Conservation (phyloP, 208 protist genomes). For the Leishmania lainsoni region DNA sequence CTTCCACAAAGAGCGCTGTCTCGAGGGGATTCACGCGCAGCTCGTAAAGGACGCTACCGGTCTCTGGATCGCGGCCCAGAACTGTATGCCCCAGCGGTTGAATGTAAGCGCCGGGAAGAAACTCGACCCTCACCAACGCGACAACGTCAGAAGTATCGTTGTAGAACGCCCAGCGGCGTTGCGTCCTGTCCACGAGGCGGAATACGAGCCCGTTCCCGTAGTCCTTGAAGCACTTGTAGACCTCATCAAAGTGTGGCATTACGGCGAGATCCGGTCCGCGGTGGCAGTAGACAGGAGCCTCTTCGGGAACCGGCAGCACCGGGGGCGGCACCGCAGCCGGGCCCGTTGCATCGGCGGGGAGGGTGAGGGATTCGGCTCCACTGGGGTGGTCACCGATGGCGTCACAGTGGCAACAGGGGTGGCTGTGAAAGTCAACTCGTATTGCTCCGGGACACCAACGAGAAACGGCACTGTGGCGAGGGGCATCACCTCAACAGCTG, state of each 20-base stretch:
- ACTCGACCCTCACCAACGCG: constrained; percentile 52
- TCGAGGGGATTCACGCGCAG: constrained; percentile 57
- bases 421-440: constrained; percentile 62
- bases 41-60: constrained; percentile 40
- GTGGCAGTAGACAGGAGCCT: constrained; percentile 42
- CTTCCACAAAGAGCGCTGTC: constrained; percentile 66
- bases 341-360: background rate
- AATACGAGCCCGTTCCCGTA: constrained; percentile 81
- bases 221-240: constrained; percentile 82
- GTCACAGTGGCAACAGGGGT: constrained; percentile 31
- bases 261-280: constrained; percentile 45
- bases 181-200: constrained; percentile 54
- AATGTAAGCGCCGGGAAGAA: constrained; percentile 37
- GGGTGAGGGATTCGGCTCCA: background rate
- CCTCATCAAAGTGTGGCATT: constrained; percentile 42
- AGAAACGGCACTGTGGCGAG: constrained; percentile 65
- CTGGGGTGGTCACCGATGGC: background rate
- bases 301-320: constrained; percentile 12
- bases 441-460: constrained; percentile 47
- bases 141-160: constrained; percentile 71
- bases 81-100: constrained; percentile 49
- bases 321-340: background rate
- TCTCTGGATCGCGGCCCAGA: constrained; percentile 35
- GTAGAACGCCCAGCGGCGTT: constrained; percentile 72
- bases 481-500: constrained; percentile 55